Conservation (phyloP, 495 filamentous ascomycete species). For the Talaromyces nanjingensis region DNA sequence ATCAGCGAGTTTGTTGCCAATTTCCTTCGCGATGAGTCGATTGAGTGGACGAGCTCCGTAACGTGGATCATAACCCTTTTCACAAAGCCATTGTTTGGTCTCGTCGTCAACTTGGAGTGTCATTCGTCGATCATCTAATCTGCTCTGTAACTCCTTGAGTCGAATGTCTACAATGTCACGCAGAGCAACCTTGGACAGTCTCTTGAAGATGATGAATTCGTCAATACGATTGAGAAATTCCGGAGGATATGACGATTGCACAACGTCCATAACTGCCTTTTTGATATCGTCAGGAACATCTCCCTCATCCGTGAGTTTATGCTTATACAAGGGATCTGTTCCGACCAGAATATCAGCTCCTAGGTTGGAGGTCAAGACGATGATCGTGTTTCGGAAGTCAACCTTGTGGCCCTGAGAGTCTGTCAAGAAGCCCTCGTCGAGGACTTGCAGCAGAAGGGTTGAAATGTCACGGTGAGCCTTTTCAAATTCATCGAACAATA, state of each 20-base stretch:
- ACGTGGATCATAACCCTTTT: constrained; percentile 80
- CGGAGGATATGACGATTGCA: constrained; percentile 68
- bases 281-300: constrained; percentile 66
- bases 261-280: constrained; percentile 81
- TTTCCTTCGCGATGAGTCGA: constrained; percentile 77
- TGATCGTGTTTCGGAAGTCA: constrained; percentile 93
- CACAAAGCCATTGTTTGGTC: constrained; percentile 78
- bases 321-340: constrained; percentile 30
- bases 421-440: constrained; percentile 94
- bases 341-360: constrained; percentile 47
- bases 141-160: constrained; percentile 70
- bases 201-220: constrained; percentile 92
- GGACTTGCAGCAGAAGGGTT: constrained; percentile 84
- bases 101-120: constrained; percentile 60
- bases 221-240: constrained; percentile 97
- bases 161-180: constrained; percentile 92
- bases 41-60: constrained; percentile 94
- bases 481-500: constrained; percentile 96
- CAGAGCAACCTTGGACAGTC: constrained; percentile 69
- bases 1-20: constrained; percentile 83
- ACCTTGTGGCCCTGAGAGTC: constrained; percentile 94
- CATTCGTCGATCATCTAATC: constrained; percentile 84
- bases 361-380: constrained; percentile 92
- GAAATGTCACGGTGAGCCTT: constrained; percentile 96
- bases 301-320: constrained; percentile 48